Percentiles rank a stretch among this genome's conserved stretches.
Evolutionary conservation across 345 rosid species (phyloP).

Genomic region (Trapa bicornis): DNA sequence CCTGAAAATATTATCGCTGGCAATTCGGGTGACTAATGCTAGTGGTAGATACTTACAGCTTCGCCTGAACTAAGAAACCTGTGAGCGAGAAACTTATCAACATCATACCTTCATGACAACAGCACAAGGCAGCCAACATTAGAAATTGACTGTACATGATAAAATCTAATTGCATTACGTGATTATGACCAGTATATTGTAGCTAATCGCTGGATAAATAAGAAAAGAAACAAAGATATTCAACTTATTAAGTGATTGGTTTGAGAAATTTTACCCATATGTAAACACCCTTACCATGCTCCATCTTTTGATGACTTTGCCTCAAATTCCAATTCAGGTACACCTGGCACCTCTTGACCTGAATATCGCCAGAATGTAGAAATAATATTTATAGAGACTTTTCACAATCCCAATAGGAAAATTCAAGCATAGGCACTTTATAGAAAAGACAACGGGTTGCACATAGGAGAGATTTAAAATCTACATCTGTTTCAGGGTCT

Average conservation of each 20-base stretch:
- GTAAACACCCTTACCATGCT: constrained; percentile 39
- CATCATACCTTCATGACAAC: constrained; percentile 47
- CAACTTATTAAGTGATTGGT: background rate
- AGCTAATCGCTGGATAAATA: background rate
- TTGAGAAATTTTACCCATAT: background rate
- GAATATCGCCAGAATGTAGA: background rate
- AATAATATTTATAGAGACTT: background rate
- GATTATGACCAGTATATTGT: background rate
- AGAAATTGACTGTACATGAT: background rate
- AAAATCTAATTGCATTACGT: background rate
- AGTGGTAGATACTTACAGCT: constrained; percentile 34
- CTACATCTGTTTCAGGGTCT: background rate
- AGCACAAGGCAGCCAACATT: background rate
- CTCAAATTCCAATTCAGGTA: constrained; percentile 43
- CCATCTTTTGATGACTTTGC: constrained; percentile 62
- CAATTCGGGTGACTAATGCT: background rate
- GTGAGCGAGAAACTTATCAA: constrained; percentile 38
- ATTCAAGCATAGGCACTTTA: background rate
- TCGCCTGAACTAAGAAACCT: constrained; percentile 39
- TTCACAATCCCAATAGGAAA: background rate
- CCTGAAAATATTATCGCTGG: background rate
- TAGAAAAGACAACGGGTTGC: background rate
- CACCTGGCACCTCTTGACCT: constrained; percentile 24
- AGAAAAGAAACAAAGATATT: background rate
- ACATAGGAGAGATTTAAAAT: background rate